Conservation (phyloP, 108 stramenopile genomes). For the Nitzschia inconspicua region DNA sequence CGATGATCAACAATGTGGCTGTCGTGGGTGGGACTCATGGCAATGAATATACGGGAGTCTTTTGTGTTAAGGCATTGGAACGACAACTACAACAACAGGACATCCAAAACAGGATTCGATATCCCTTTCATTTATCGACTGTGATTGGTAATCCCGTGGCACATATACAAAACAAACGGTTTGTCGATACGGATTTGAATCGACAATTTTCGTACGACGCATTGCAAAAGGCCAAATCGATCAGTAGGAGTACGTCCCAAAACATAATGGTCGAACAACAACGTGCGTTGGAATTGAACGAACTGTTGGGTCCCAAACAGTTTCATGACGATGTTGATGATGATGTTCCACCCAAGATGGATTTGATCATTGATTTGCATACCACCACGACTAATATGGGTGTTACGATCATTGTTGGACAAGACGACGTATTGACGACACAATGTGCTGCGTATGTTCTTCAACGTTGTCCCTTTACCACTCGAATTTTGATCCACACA, state of each 20-base stretch:
- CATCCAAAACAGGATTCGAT: slow-evolving; percentile 1
- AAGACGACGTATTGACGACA: slow-evolving; percentile 60
- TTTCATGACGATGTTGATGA: slow-evolving; percentile 5
- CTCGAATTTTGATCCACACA: slow-evolving; percentile 62
- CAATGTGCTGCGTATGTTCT: slow-evolving; percentile 76
- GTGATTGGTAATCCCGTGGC: slow-evolving; percentile 77
- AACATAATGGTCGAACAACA: slow-evolving; percentile 42
- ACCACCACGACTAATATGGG: slow-evolving; percentile 86
- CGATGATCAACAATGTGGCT: slow-evolving; percentile 28
- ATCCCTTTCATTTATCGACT: slow-evolving; percentile 48
- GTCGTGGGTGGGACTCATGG: slow-evolving; percentile 89
- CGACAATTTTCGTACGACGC: slow-evolving; percentile 63
- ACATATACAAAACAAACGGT: slow-evolving; percentile 66
- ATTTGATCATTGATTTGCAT: slow-evolving; percentile 80
- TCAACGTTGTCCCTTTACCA: slow-evolving; percentile 33
- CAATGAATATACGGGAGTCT: slow-evolving; percentile 86
- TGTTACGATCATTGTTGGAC: slow-evolving; percentile 66
- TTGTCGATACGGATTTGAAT: slow-evolving; percentile 77
- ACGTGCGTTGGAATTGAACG: slow-evolving; percentile 66
- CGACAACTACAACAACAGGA: slow-evolving; percentile 5
- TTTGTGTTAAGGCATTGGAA: slow-evolving; percentile 60
- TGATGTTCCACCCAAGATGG: slow-evolving; percentile 28
- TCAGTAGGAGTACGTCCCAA: not conserved
- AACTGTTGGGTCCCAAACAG: slow-evolving; percentile 70
- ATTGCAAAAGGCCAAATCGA: slow-evolving; percentile 14